Evolutionary conservation across 345 rosid genomes (phyloP), one percentile per base, ranked within the genome.

Genomic region (Trapa bicornis): DNA sequence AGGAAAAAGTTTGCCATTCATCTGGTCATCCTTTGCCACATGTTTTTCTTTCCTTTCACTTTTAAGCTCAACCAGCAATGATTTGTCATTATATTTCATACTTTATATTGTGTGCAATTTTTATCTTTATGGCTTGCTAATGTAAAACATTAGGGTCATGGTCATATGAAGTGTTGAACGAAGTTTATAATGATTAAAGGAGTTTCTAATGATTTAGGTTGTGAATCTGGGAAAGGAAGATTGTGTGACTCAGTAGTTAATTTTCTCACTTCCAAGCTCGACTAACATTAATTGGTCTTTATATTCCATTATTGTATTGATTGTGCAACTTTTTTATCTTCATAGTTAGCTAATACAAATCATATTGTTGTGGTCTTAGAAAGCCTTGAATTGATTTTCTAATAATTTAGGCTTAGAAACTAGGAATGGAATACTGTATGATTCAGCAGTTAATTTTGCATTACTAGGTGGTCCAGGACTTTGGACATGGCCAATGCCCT

Each of bases 401-500:
- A 50, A 5, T 50, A 50, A 50, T 50, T 50, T 50, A 50, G 22
- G 15, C 4, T 16, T n/a, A 15, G 56, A 50, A 15, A n/a, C 56
- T 50, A 16, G 56, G n/a, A 3, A 3, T 15, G 6, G 1, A 15
- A 22, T 9, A 54, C 5, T 50, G n/a, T 22, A 12, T 54, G 10
- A 58, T 58, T 10, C 15, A 11, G 63, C 17, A 58, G 63, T 33
- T 58, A 5, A n/a, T 58, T 58, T 32, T 38, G 6, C 11, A 32
- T 8, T 58, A 32, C 15, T 54, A 84, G 88, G 73, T 84, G 82
- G 80, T 68, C 81, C 7, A 82, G 88, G 71, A 78, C 84, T 69
- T 66, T 84, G 70, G 77, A 71, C 65, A 84, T 84, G 88, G 88
- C 88, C 41, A 65, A 41, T 57, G 71, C 83, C 16, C 84, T 82